These are phyloP conservation scores for Wickerhamiella dianesei DNA, from an alignment of 805 yeast genomes.

Conservation along the genomic window DNA sequence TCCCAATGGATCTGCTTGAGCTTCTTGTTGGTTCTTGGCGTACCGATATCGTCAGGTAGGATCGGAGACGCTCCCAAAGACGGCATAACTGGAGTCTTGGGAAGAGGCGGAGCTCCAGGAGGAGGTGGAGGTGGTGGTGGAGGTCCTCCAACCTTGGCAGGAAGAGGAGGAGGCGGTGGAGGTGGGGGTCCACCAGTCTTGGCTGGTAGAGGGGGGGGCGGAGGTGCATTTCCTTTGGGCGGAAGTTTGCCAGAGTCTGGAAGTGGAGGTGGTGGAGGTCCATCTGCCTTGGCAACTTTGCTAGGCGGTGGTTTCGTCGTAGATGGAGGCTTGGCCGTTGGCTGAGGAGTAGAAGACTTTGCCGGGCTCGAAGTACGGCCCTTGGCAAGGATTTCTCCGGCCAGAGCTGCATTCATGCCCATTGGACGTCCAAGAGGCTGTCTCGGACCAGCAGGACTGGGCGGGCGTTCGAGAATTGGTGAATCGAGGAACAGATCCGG, in stretches of 20 bases:
- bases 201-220: slow-evolving; percentile 17
- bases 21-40: slow-evolving; percentile 18
- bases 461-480: slow-evolving; percentile 8
- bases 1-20: slow-evolving; percentile 97
- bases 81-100: slow-evolving; percentile 22
- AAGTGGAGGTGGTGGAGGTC: slow-evolving; percentile 18
- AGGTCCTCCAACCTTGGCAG: slow-evolving; percentile 18
- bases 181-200: slow-evolving; percentile 16
- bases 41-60: slow-evolving; percentile 1
- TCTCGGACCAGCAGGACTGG: slow-evolving; percentile 22
- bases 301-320: neutral
- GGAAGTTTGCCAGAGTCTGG: slow-evolving; percentile 10
- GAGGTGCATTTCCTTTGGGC: slow-evolving; percentile 20
- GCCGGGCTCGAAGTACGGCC: neutral
- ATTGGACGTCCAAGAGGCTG: slow-evolving; percentile 23
- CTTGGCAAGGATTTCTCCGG: neutral
- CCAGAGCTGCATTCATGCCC: neutral
- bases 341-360: neutral
- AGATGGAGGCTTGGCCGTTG: neutral
- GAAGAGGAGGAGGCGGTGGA: slow-evolving; percentile 20
- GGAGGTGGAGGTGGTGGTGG: slow-evolving; percentile 23
- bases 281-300: neutral
- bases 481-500: slow-evolving; percentile 20
- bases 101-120: slow-evolving; percentile 14
- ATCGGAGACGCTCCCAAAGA: neutral